A percentile compares a stretch with the other conserved stretches of the same genome.
Conservation (phyloP, 495 filamentous ascomycete genomes). For the Podospora australis region DNA sequence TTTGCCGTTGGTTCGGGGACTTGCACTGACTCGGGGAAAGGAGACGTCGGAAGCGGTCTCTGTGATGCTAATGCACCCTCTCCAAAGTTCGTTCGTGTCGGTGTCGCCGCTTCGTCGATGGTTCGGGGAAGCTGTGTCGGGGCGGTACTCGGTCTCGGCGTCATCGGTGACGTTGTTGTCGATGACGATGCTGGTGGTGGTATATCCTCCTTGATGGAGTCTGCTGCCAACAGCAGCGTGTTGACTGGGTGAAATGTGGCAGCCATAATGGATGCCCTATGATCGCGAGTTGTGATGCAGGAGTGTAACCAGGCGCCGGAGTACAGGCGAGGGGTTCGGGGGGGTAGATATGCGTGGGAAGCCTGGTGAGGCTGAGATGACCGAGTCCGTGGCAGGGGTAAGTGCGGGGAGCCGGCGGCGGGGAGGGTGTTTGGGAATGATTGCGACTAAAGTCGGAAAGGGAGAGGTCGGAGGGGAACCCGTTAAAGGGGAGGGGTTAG, state of each 20-base stretch:
- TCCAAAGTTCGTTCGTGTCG: constrained; percentile 54
- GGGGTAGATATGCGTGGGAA: constrained; percentile 24
- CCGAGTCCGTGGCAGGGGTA: constrained; percentile 27
- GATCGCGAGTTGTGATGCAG: constrained; percentile 12
- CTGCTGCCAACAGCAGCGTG: constrained; percentile 54
- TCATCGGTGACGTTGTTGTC: constrained; percentile 54
- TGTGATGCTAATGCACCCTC: constrained; percentile 42
- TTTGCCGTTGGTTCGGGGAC: constrained; percentile 38
- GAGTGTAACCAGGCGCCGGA: constrained; percentile 11
- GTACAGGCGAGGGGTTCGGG: constrained; percentile 13
- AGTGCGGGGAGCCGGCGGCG: constrained; percentile 24
- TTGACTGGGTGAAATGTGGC: constrained; percentile 71
- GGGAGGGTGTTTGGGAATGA: constrained; percentile 28
- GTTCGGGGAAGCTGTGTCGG: constrained; percentile 31
- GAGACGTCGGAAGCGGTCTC: constrained; percentile 53
- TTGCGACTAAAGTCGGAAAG: constrained; percentile 22
- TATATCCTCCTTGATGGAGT: constrained; percentile 36
- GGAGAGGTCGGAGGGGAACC: constrained; percentile 19
- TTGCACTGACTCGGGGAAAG: constrained; percentile 48
- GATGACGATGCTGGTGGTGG: constrained; percentile 22
- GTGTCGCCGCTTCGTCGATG: constrained; percentile 50
- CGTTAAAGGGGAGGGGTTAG: constrained; percentile 10
- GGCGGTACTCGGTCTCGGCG: constrained; percentile 50
- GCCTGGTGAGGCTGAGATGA: constrained; percentile 33
- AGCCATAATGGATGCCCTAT: constrained; percentile 30